These are phyloP conservation scores for Umbelopsis sp. DNA, from an alignment of 192 early-diverging fungal genomes.

Conservation along the genomic window DNA sequence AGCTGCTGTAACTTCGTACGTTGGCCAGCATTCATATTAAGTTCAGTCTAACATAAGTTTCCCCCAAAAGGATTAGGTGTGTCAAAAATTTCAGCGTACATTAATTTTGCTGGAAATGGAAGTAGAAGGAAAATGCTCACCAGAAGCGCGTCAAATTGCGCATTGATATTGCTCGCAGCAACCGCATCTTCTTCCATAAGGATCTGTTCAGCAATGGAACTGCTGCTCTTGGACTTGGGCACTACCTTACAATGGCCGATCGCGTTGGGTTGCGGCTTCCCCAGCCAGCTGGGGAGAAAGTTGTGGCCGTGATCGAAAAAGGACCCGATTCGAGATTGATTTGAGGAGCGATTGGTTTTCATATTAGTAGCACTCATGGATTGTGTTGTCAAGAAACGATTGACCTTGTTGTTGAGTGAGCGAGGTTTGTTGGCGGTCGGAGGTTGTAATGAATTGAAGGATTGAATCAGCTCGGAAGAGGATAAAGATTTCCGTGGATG, in stretches of 20 bases:
- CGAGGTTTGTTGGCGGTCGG: not conserved
- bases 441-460: slow-evolving; percentile 8
- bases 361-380: not conserved
- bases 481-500: slow-evolving; percentile 4
- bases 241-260: slow-evolving; percentile 8
- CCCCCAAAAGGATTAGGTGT: too few species aligned
- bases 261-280: not conserved
- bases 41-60: slow-evolving; percentile 36
- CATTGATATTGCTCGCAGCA: not conserved
- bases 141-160: slow-evolving; percentile 1
- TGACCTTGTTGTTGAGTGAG: not conserved
- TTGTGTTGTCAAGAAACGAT: not conserved
- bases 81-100: slow-evolving; percentile 13
- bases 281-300: slow-evolving; percentile 19
- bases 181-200: slow-evolving; percentile 3
- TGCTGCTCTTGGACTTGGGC: slow-evolving; percentile 17
- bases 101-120: slow-evolving; percentile 43
- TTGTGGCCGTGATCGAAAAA: slow-evolving; percentile 12
- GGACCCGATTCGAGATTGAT: not conserved
- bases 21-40: slow-evolving; percentile 47
- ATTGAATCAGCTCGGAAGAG: slow-evolving; percentile 3
- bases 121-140: not conserved
- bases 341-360: slow-evolving; percentile 5
- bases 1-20: slow-evolving; percentile 44
- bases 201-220: not conserved